Base-by-base conservation (phyloP, 768 basidiomycete species). In the Boletus patriciae region DNA sequence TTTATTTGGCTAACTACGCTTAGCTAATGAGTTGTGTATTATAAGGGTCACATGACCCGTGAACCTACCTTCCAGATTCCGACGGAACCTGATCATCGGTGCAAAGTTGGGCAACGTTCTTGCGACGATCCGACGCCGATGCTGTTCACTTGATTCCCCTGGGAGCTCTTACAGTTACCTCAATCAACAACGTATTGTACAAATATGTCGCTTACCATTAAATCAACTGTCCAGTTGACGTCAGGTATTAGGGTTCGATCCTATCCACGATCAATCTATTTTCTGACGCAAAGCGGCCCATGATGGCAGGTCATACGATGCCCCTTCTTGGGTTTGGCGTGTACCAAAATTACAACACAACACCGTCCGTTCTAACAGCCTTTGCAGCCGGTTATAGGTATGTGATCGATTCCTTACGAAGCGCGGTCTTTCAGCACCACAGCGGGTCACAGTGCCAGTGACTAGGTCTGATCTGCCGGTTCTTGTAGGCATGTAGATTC, bases 311-410 rank as follows among this genome's bases (percentile, higher is more conserved):
- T 16, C 69, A 82, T 67, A 54, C 70, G 23, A 84, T 90, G 74
- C 88, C 89, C 23, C 68, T 78, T 7, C 74, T 91, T 3, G 88
- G 89, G 13, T 84, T 90, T 53, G 88, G 83, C 40, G 87, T 90
- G 19, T 90, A 84, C 64, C 78, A 83, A 65, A 90, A 89, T 71
- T 79, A 82, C 61, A 75, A 80, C 46, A 74, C 85, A 48, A 76
- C 72, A 31, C 63, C 79, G 0, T 82, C 86, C 19, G 82, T 83
- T 41, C 62, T 85, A 12, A 82, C 84, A 48, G 88, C 89, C 2
- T 73, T 91, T 63, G 75, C 77, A 57, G 79, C 76, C 21, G 89
- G 89, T n/a, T 90, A 89, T 67, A 76, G 80, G 84, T 82, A 57
- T 31, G 60, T 50, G 46, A 51, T 65, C 21, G 9, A 27, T 57